Evolutionary conservation across 176 grass and related monocot species (phyloP), one percentile per base, ranked within the genome.

Genomic region (Cocos nucifera): DNA sequence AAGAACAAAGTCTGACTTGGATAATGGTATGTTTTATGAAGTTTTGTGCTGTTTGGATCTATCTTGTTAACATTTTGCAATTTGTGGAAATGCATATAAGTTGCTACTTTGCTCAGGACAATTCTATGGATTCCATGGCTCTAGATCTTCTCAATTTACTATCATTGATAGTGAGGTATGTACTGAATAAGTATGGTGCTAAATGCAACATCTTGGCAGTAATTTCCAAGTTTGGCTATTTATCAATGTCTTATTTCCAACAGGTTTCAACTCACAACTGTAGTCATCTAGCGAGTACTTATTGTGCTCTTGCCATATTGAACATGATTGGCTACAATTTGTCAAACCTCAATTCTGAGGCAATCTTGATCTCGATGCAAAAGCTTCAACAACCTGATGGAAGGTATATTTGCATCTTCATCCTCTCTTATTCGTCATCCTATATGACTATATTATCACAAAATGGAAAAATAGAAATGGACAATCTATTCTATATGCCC

Each of bases 111-210:
- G 9, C 72, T 7, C 62, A 97, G 93, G 78, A 15, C 61, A 78
- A 28, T 97, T 88, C 78, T 85, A 73, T 83, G 93, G 93, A 54
- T 97, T 97, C 56, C 85, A 78, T 85, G 87, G 93, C 56, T 97
- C 93, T 67, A 80, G 76, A 73, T 78, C 77, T 67, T 91, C 70
- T 65, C 78, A 88, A 17, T 97, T 85, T 63, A 64, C 81, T 15
- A 48, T 67, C 53, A 27, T 61, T 76, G 32, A 39, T 51, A 5
- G 5, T 57, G 72, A 62, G 76, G 80, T 84, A 75, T 17, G 55
- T 44, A 0, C 6, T 21, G 16, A 59, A 23, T 48, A 1, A 32
- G 27, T 54, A 18, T 62, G 50, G 18, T 73, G 53, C 51, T 57
- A 27, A 50, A 48, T 59, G 9, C 15, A 1, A 48, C 59, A 58